A percentile compares a stretch with the other conserved stretches of the same genome.
These are phyloP conservation scores for Huntiella decipiens DNA, from an alignment of 2,329 filamentous ascomycete genomes.

Conservation along the genomic window DNA sequence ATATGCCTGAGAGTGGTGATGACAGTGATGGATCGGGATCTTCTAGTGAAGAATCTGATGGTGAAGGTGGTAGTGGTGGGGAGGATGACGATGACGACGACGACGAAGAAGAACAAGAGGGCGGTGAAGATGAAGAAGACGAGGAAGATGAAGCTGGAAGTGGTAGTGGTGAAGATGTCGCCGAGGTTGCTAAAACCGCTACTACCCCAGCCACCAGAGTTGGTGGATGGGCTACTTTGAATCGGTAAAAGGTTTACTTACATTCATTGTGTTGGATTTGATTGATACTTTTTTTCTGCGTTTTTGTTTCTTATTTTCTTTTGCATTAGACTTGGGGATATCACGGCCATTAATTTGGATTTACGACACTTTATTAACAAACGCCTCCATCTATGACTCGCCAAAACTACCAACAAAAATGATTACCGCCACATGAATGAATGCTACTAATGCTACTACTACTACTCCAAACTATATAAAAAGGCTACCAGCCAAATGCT, in stretches of 20 bases:
- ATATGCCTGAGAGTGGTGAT: slow-evolving; percentile 38
- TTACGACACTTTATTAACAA: background rate
- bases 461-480: background rate
- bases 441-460: background rate
- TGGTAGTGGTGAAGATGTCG: background rate
- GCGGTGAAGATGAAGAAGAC: slow-evolving; percentile 10
- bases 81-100: slow-evolving; percentile 17
- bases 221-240: slow-evolving; percentile 10
- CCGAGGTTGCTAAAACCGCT: background rate
- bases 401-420: background rate
- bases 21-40: slow-evolving; percentile 34
- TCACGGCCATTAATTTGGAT: background rate
- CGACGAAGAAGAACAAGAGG: slow-evolving; percentile 15
- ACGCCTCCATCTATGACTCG: background rate
- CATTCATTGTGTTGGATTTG: background rate
- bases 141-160: background rate
- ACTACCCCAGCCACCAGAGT: slow-evolving; percentile 3
- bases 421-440: background rate
- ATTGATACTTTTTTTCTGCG: background rate
- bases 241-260: slow-evolving; percentile 5
- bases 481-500: background rate
- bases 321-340: background rate
- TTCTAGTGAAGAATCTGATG: slow-evolving; percentile 24
- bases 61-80: slow-evolving; percentile 20
- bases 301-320: background rate